Evolutionary conservation across 192 early-diverging fungal species (phyloP), one percentile per base, ranked within the genome.

Genomic region (Rhizophagus clarus): DNA sequence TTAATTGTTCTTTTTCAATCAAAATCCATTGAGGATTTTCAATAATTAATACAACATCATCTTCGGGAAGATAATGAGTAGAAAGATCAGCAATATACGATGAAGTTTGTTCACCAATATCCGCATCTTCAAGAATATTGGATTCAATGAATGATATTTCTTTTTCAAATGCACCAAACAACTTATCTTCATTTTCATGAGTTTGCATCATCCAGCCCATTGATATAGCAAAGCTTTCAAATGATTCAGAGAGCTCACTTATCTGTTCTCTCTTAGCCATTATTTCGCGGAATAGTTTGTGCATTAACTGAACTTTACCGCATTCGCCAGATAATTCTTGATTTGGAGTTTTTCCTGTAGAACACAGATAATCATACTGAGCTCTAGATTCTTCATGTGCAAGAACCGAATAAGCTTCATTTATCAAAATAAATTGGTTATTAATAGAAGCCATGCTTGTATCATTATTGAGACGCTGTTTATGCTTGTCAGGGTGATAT

Each of bases 401-500:
- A 5, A 77, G 76, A 51, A 62, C 40, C 14, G 31, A 45, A 24
- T 77, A 77, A 45, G 76, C 76, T 22, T 77, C 76, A 5, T 68
- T 77, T 34, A 77, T 77, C 12, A 67, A 60, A 49, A 77, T 45
- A 77, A 77, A 77, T 9, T 62, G 76, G 20, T 49, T 45, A 26
- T 77, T 77, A 24, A 68, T 14, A 8, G 20, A 32, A 26, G 17
- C 15, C 6, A 20, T 37, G 29, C 42, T 60, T 34, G 40, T 22
- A 26, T 32, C 28, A 61, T 26, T 28, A n/a, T 10, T 24, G 11
- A 4, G 20, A 15, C 28, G 31, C 3, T 63, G 24, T 40, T n/a
- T 40, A 72, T 40, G 42, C 88, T 95, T 96, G 84, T 96, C 95
- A 17, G 95, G 95, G 79, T 92, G 91, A 77, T 91, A 95, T 81